phyloP scores from a whole-genome alignment of 2,329 filamentous ascomycete genomes.

The Epichloe bromicola region DNA sequence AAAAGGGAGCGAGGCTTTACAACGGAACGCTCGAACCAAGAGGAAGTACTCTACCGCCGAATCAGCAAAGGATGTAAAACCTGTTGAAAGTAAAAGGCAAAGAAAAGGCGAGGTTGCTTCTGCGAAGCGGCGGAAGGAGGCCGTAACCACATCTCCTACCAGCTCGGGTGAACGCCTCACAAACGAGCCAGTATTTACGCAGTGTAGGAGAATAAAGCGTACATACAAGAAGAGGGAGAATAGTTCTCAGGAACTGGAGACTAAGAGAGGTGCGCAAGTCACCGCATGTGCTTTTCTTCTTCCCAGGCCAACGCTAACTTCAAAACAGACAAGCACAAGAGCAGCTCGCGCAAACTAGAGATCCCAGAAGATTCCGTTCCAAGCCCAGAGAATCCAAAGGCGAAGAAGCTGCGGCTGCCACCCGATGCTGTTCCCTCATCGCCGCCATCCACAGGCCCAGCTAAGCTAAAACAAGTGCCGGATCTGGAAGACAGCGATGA shows the following conservation, averaged over 20 bases:
- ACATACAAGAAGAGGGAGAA: conserved; percentile 15
- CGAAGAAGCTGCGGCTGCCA: not conserved
- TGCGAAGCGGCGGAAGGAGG: not conserved
- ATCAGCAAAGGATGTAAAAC: not conserved
- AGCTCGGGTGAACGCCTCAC: conserved; percentile 13
- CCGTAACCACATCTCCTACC: not conserved
- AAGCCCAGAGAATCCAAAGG: conserved; percentile 4
- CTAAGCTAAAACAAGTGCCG: conserved; percentile 2
- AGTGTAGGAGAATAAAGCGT: conserved; percentile 6
- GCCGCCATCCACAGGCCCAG: not conserved
- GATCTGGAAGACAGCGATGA: not conserved
- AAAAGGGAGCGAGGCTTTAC: not conserved
- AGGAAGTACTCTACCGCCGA: conserved; percentile 1
- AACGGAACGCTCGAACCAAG: conserved; percentile 2
- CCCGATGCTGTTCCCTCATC: not conserved
- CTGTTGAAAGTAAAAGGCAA: conserved; percentile 4
- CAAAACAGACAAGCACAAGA: not conserved
- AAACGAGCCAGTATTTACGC: conserved; percentile 14
- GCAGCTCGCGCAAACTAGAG: not conserved
- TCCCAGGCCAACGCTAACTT: not conserved
- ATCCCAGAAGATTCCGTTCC: conserved; percentile 1
- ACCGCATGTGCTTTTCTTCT: not conserved
- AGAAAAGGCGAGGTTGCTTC: not conserved
- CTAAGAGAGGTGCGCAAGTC: conserved; percentile 2
- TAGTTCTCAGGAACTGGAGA: conserved; percentile 12